phyloP scores from a whole-genome alignment of 495 filamentous ascomycete species.

The Xylaria cubensis region DNA sequence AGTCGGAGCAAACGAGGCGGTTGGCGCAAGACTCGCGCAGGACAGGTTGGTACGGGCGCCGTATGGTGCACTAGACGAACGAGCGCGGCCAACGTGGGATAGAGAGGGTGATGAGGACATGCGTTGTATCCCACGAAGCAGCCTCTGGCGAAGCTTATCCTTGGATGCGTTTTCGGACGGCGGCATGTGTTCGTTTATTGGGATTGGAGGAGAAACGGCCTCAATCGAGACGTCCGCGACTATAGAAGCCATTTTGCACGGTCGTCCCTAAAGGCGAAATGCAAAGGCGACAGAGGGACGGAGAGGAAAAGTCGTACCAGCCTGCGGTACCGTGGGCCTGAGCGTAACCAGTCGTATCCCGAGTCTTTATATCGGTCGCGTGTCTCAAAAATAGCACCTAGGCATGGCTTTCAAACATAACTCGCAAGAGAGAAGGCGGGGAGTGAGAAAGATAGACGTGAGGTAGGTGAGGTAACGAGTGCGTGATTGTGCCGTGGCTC shows the following conservation, averaged over 20 bases:
- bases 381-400: not conserved
- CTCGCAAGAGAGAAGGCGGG: not conserved
- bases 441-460: not conserved
- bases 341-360: not conserved
- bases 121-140: slow-evolving; percentile 81
- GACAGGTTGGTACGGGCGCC: slow-evolving; percentile 65
- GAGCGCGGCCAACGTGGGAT: slow-evolving; percentile 65
- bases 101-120: slow-evolving; percentile 89
- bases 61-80: slow-evolving; percentile 72
- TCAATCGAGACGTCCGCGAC: slow-evolving; percentile 23
- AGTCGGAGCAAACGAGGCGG: slow-evolving; percentile 55
- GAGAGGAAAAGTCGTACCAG: not conserved
- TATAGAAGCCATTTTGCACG: slow-evolving; percentile 20
- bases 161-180: slow-evolving; percentile 62
- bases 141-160: slow-evolving; percentile 73
- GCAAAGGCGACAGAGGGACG: not conserved
- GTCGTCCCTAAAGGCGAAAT: not conserved
- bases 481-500: slow-evolving; percentile 16
- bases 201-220: slow-evolving; percentile 29
- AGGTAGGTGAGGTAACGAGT: slow-evolving; percentile 5
- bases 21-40: slow-evolving; percentile 79
- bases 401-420: not conserved
- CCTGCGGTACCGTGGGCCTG: not conserved
- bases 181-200: slow-evolving; percentile 32
- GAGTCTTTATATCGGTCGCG: not conserved